phyloP scores from a whole-genome alignment of 371 early-diverging fungal genomes.

The Smittium culicis region DNA sequence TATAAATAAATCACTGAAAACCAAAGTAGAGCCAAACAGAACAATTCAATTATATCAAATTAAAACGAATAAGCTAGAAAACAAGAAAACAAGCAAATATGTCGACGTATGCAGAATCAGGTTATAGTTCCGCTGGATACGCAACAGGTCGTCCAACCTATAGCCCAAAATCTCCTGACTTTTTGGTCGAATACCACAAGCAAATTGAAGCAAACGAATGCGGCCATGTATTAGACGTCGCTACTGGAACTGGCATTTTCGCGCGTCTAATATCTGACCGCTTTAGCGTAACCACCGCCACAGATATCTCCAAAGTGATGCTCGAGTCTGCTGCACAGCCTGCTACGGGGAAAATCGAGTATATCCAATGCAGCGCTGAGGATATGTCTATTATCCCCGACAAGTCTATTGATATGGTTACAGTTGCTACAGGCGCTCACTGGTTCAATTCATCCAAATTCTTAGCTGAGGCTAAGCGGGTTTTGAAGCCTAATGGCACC shows the following conservation, averaged over 20 bases:
- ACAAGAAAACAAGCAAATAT: too few relatives aligned
- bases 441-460: constrained; percentile 49
- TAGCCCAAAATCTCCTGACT: constrained; percentile 11
- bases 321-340: constrained; percentile 3
- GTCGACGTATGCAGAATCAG: constrained; percentile 18
- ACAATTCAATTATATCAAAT: too few relatives aligned
- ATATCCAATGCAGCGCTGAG: constrained; percentile 36
- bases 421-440: constrained; percentile 45
- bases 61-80: too few relatives aligned
- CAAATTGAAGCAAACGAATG: neutral
- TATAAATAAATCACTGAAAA: too few relatives aligned
- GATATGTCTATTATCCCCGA: constrained; percentile 24
- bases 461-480: constrained; percentile 43
- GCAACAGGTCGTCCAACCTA: constrained; percentile 20
- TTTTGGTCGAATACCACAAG: constrained; percentile 18
- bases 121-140: constrained; percentile 18
- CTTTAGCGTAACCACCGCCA: constrained; percentile 5
- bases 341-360: constrained; percentile 23
- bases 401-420: constrained; percentile 38
- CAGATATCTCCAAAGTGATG: constrained; percentile 10
- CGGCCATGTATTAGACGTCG: constrained; percentile 11
- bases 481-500: constrained; percentile 50
- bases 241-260: constrained; percentile 13
- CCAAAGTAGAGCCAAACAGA: too few relatives aligned
- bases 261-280: neutral